Percentiles rank a stretch among this genome's conserved stretches.
These are phyloP conservation scores for Amauroascus verrucosus DNA, from an alignment of 2,329 filamentous ascomycete genomes.

Conservation along the genomic window DNA sequence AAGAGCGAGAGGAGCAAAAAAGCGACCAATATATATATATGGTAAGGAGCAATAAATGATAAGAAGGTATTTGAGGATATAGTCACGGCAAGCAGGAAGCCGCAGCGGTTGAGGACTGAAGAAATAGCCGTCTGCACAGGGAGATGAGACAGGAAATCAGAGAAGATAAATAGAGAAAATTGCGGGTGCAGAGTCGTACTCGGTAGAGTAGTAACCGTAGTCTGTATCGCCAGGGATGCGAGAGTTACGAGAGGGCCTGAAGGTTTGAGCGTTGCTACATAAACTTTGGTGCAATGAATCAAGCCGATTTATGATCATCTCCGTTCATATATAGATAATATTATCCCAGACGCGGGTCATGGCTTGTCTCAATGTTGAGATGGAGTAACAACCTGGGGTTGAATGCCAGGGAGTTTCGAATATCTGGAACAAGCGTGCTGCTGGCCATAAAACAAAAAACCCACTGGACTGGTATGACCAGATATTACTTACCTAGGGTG, in stretches of 20 bases:
- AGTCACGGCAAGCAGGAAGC: background rate
- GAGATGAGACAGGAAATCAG: conserved; percentile 5
- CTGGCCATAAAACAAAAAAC: conserved; percentile 1
- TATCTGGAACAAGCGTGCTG: conserved; percentile 9
- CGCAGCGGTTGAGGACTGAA: background rate
- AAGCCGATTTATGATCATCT: conserved; percentile 11
- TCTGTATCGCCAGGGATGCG: conserved; percentile 13
- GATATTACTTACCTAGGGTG: background rate
- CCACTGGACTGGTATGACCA: background rate
- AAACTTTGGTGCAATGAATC: conserved; percentile 5
- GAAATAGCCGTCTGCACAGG: background rate
- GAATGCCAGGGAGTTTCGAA: conserved; percentile 9
- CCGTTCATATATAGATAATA: conserved; percentile 5
- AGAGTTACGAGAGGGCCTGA: conserved; percentile 14
- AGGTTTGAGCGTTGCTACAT: conserved; percentile 13
- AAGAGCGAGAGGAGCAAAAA: background rate
- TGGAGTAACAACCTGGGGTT: background rate
- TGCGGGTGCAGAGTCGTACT: conserved; percentile 6
- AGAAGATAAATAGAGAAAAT: conserved; percentile 8
- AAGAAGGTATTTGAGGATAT: background rate
- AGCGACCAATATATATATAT: background rate
- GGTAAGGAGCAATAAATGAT: background rate
- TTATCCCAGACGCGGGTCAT: conserved; percentile 6
- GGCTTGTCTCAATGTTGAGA: conserved; percentile 9
- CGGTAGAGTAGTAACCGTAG: conserved; percentile 14